Evolutionary conservation across 2,329 filamentous ascomycete genomes (phyloP).

Genomic region (Penicillium sp.): DNA sequence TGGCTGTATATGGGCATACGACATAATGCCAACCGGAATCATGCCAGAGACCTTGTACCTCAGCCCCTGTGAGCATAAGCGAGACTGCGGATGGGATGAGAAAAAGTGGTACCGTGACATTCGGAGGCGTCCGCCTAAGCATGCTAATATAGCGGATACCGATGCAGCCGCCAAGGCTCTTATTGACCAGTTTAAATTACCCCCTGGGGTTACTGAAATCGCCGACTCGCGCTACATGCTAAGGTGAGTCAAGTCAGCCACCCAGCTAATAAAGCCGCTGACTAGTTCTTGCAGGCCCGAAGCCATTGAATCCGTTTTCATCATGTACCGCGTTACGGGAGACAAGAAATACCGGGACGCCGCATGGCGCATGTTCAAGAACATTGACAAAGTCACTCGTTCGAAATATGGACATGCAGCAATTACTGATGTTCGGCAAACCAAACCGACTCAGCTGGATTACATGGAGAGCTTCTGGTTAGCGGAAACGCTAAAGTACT

Average conservation of each 20-base stretch:
- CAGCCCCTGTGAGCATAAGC: conserved; percentile 52
- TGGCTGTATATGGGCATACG: conserved; percentile 67
- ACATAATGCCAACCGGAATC: conserved; percentile 60
- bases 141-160: conserved; percentile 25
- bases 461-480: conserved; percentile 54
- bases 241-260: conserved; percentile 28
- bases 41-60: conserved; percentile 66
- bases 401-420: conserved; percentile 52
- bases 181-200: conserved; percentile 29
- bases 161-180: conserved; percentile 25
- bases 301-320: conserved; percentile 66
- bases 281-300: conserved; percentile 50
- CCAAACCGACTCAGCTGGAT: conserved; percentile 36
- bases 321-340: conserved; percentile 65
- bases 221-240: conserved; percentile 37
- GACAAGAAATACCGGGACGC: conserved; percentile 52
- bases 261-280: not conserved
- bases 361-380: conserved; percentile 57
- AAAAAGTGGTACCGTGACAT: conserved; percentile 42
- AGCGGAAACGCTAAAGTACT: conserved; percentile 52
- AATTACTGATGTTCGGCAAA: conserved; percentile 47
- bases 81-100: conserved; percentile 60
- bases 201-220: conserved; percentile 35
- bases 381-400: conserved; percentile 49
- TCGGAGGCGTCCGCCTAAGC: conserved; percentile 22